Base-by-base conservation (phyloP, 306 rosid genomes). In the Fragaria nilgerrensis region DNA sequence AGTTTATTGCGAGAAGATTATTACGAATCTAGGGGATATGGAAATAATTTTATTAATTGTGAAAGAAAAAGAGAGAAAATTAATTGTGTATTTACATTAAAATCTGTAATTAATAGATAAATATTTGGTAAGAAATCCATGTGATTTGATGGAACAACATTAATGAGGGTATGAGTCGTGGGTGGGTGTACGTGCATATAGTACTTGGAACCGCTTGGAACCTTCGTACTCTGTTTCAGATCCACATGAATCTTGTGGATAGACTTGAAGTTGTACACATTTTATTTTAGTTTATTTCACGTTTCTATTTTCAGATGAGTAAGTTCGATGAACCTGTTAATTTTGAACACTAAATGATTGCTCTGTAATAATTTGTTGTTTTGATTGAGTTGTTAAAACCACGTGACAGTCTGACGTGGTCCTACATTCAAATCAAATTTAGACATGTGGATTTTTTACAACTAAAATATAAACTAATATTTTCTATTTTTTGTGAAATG, bases 131-230 rank as follows among this genome's bases (percentile, higher is more conserved):
- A 5, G 50, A 55, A 56, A 23, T 39, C 52, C 39, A 37, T 55
- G 39, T 73, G 77, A 55, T 55, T 55, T 37, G 67, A 55, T 55
- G 43, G 68, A 73, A 39, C 22, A 73, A 37, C 53, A 73, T 37
- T 6, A 41, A 55, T 22, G 69, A 61, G 79, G 20, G 39, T 61
- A 55, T 9, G 14, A 45, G 10, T 61, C 59, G 48, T 41, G 17
- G 56, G 48, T 41, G 25, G 56, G 77, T 56, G 77, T 56, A 23
- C 69, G 13, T 43, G 70, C 58, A 44, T 43, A 19, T 41, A 2
- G 70, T 75, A 75, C 77, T n/a, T 25, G 69, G 36, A 32, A 32
- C 36, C 36, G 36, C 36, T 32, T 32, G 36, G 77, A 74, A 39
- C 77, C 72, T 63, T 48, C 62, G 48, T 63, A 25, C 48, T 20